Percentiles rank a stretch among this genome's conserved stretches.
Evolutionary conservation across 202 grass and related monocot genomes (phyloP).

Genomic region (Eragrostis tef): DNA sequence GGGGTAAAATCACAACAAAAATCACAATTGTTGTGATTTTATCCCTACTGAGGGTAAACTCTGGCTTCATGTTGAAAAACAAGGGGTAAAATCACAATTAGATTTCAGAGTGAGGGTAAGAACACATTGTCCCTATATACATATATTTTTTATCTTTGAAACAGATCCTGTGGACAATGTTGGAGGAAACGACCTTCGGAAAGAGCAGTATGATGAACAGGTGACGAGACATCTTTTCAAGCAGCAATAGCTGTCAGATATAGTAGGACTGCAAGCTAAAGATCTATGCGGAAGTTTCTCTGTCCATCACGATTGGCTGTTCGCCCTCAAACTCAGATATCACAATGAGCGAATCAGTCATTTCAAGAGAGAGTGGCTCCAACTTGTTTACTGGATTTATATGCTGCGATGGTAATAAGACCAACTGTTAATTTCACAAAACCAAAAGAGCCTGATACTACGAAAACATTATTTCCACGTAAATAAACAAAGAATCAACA

Average conservation of each 20-base stretch:
- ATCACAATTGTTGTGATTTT: no score
- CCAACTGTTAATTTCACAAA: neutral
- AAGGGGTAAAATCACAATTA: no score
- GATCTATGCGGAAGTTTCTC: slow-evolving; percentile 27
- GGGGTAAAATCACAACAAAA: no score
- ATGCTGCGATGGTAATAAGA: slow-evolving; percentile 58
- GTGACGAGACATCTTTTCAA: slow-evolving; percentile 35
- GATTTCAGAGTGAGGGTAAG: no score
- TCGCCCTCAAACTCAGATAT: slow-evolving; percentile 89
- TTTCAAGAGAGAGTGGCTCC: slow-evolving; percentile 72
- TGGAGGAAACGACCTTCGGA: neutral
- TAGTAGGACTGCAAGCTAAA: neutral
- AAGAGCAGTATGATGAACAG: slow-evolving; percentile 25
- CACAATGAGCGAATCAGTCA: slow-evolving; percentile 83
- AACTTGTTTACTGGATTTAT: slow-evolving; percentile 85
- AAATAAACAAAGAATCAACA: slow-evolving; percentile 30
- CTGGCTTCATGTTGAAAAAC: no score
- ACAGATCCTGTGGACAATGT: slow-evolving; percentile 7
- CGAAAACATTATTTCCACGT: slow-evolving; percentile 10
- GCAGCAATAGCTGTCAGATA: slow-evolving; percentile 5
- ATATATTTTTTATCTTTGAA: neutral
- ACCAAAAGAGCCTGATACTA: slow-evolving; percentile 26
- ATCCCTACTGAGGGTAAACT: no score
- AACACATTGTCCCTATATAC: no score
- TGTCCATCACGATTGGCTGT: slow-evolving; percentile 45